Evolutionary conservation across 495 filamentous ascomycete genomes (phyloP).

Genomic region (Aspergillus conjunctus): DNA sequence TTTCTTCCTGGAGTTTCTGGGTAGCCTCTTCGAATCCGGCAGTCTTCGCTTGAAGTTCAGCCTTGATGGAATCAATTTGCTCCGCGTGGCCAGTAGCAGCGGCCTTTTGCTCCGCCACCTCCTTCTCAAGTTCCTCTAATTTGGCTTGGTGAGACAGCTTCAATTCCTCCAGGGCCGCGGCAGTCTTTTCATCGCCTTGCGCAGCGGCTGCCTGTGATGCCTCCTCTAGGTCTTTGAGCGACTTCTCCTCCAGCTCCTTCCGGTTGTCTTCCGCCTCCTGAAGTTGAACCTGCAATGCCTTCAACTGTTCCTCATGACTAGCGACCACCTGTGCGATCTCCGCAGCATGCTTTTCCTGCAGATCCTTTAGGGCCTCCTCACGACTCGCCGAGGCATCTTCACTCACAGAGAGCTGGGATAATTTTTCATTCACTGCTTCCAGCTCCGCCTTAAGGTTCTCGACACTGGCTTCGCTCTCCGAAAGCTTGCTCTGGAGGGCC

Average conservation of each 20-base stretch:
- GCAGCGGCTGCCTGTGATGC: constrained; percentile 40
- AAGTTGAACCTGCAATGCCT: constrained; percentile 40
- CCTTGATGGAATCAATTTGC: constrained; percentile 43
- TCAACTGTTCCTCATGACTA: constrained; percentile 40
- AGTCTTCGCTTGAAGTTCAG: constrained; percentile 42
- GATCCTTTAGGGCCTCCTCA: constrained; percentile 31
- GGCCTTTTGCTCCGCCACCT: constrained; percentile 42
- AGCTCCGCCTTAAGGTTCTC: constrained; percentile 43
- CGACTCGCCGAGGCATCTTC: constrained; percentile 31
- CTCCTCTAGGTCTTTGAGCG: constrained; percentile 44
- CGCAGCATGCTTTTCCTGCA: constrained; percentile 41
- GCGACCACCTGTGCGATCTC: constrained; percentile 42
- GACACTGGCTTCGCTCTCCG: constrained; percentile 47
- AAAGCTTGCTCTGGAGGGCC: constrained; percentile 43
- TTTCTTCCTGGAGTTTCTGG: constrained; percentile 39
- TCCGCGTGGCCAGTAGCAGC: constrained; percentile 39
- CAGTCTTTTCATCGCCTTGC: constrained; percentile 40
- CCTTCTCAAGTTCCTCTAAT: constrained; percentile 41
- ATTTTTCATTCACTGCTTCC: constrained; percentile 43
- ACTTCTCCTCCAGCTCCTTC: constrained; percentile 46
- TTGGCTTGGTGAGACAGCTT: constrained; percentile 43
- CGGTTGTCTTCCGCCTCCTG: constrained; percentile 44
- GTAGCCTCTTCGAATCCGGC: constrained; percentile 31
- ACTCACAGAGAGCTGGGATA: constrained; percentile 37
- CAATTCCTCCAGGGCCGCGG: constrained; percentile 41